Percentiles rank a stretch among this genome's conserved stretches.
These are phyloP conservation scores for Pyrenophora teres DNA, from an alignment of 2,329 filamentous ascomycete genomes.

Conservation along the genomic window DNA sequence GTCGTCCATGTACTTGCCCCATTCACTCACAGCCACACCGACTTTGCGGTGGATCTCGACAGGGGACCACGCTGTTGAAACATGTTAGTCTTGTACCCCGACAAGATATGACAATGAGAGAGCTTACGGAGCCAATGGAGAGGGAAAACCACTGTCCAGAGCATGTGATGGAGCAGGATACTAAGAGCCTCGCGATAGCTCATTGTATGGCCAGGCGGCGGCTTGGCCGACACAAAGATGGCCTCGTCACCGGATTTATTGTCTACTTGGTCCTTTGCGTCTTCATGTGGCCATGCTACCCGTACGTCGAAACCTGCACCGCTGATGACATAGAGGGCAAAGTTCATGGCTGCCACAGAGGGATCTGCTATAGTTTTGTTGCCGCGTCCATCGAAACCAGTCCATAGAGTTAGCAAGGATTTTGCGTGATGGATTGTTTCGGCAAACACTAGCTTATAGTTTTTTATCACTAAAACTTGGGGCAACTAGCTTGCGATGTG, in stretches of 20 bases:
- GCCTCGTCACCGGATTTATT: slow-evolving; percentile 30
- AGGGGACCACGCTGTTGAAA: slow-evolving; percentile 35
- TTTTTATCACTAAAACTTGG: slow-evolving; percentile 79
- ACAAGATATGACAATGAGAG: not conserved
- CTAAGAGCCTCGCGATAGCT: slow-evolving; percentile 68
- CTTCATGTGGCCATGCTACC: slow-evolving; percentile 64
- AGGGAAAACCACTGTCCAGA: slow-evolving; percentile 66
- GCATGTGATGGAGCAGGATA: slow-evolving; percentile 65
- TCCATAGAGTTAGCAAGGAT: slow-evolving; percentile 41
- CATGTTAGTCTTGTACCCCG: slow-evolving; percentile 1
- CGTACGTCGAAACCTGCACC: slow-evolving; percentile 72
- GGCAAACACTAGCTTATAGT: slow-evolving; percentile 68
- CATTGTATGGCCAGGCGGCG: slow-evolving; percentile 54
- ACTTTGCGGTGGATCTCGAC: slow-evolving; percentile 58
- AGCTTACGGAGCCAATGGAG: slow-evolving; percentile 59
- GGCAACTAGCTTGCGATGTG: slow-evolving; percentile 73
- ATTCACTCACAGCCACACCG: slow-evolving; percentile 64
- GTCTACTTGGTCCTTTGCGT: slow-evolving; percentile 45
- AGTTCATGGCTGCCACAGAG: slow-evolving; percentile 68
- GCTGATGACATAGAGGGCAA: slow-evolving; percentile 64
- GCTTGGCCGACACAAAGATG: slow-evolving; percentile 40
- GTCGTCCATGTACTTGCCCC: slow-evolving; percentile 71
- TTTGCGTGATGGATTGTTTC: slow-evolving; percentile 67
- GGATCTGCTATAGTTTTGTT: slow-evolving; percentile 59
- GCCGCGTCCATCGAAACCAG: slow-evolving; percentile 27